phyloP scores from a whole-genome alignment of 352 stramenopile species.

The Pythium pyrilobum region DNA sequence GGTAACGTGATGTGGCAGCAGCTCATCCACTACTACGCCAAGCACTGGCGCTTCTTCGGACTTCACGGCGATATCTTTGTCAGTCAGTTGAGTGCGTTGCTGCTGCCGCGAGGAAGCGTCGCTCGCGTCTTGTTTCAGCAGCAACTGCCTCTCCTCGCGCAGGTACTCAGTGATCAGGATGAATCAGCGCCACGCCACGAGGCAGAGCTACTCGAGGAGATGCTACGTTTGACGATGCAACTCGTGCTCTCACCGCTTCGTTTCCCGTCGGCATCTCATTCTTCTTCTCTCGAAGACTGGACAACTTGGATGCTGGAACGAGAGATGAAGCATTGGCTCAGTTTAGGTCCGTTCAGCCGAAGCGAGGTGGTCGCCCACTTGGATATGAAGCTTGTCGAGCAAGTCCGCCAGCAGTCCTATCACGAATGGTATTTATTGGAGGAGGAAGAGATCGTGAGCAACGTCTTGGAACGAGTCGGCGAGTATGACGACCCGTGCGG shows the following conservation, averaged over 20 bases:
- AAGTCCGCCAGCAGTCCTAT: conserved; percentile 48
- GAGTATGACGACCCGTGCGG: conserved; percentile 45
- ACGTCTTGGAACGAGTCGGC: conserved; percentile 57
- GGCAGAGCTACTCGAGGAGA: conserved; percentile 54
- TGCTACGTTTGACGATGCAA: conserved; percentile 54
- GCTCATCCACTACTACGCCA: conserved; percentile 74
- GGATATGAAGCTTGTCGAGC: conserved; percentile 72
- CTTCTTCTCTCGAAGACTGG: conserved; percentile 14
- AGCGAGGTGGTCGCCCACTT: conserved; percentile 61
- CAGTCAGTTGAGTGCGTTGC: conserved; percentile 44
- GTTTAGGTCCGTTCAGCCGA: conserved; percentile 55
- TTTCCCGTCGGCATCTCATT: conserved; percentile 24
- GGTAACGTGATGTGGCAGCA: conserved; percentile 79
- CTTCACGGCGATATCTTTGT: conserved; percentile 72
- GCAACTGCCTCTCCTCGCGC: conserved; percentile 23
- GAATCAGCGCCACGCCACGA: conserved; percentile 34
- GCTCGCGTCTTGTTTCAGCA: conserved; percentile 54
- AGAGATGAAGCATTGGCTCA: conserved; percentile 77
- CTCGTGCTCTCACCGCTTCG: conserved; percentile 50
- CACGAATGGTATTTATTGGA: conserved; percentile 57
- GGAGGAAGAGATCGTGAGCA: conserved; percentile 73
- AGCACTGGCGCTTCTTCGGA: conserved; percentile 75
- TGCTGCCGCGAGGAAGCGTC: conserved; percentile 50
- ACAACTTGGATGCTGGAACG: conserved; percentile 49
- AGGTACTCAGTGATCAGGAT: conserved; percentile 10